Conservation (phyloP, 2,329 filamentous ascomycete genomes). For the Mariannaea elegans region DNA sequence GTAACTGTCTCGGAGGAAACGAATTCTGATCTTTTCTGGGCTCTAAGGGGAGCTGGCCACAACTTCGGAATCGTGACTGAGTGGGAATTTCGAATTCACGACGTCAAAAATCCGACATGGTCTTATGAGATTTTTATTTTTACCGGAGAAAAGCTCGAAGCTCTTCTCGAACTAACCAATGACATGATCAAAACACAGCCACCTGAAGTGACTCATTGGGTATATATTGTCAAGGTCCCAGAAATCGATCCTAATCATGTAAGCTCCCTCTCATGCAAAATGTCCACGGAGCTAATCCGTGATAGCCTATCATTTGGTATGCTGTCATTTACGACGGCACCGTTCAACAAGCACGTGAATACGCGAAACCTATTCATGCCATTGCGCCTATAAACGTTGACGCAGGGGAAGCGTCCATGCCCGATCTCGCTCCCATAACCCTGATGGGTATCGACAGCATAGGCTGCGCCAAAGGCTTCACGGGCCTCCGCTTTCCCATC, state of each 20-base stretch:
- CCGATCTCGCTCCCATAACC: conserved; percentile 52
- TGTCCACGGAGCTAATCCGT: not conserved
- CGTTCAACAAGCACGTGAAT: conserved; percentile 45
- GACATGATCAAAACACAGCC: conserved; percentile 30
- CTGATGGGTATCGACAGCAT: conserved; percentile 47
- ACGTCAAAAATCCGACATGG: conserved; percentile 47
- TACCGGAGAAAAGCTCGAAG: conserved; percentile 32
- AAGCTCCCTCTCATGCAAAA: not conserved
- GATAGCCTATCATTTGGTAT: conserved; percentile 50
- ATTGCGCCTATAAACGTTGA: conserved; percentile 47
- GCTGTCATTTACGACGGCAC: conserved; percentile 52
- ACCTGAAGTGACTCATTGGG: conserved; percentile 24
- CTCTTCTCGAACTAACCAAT: conserved; percentile 23
- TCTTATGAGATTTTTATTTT: conserved; percentile 52
- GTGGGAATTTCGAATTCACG: conserved; percentile 56
- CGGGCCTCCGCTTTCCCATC: conserved; percentile 53
- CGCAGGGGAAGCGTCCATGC: conserved; percentile 48
- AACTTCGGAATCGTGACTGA: conserved; percentile 63
- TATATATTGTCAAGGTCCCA: conserved; percentile 29
- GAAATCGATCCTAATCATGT: conserved; percentile 25
- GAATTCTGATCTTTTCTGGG: conserved; percentile 48
- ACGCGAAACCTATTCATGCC: conserved; percentile 51
- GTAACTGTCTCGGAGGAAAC: conserved; percentile 13
- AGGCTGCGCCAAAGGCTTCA: conserved; percentile 52
- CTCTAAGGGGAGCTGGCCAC: conserved; percentile 57